Evolutionary conservation across 2,329 filamentous ascomycete species (phyloP).

Genomic region (Paradendryphiella salina): DNA sequence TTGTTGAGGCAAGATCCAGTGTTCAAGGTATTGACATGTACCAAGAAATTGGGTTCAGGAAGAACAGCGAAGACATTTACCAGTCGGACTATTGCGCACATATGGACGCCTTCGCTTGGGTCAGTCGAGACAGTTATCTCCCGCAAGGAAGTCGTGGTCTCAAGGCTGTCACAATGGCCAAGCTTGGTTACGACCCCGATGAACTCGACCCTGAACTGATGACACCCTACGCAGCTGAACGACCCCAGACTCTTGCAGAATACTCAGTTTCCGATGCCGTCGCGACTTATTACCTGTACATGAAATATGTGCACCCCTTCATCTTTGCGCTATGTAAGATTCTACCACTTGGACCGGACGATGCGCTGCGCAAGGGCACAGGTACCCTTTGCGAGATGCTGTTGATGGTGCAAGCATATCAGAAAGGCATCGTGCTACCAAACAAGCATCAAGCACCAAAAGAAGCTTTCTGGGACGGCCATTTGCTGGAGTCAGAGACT

Average conservation of each 20-base stretch:
- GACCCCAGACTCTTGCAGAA: conserved; percentile 91
- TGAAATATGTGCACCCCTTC: conserved; percentile 99
- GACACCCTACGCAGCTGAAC: conserved; percentile 84
- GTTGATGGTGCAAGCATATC: conserved; percentile 96
- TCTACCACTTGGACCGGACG: conserved; percentile 87
- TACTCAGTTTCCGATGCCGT: conserved; percentile 99
- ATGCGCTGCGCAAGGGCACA: conserved; percentile 91
- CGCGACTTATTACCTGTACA: conserved; percentile 98
- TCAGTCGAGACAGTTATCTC: conserved; percentile 96
- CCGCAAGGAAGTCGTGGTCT: conserved; percentile 95
- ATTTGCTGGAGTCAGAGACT: conserved; percentile 93
- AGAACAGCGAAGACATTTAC: conserved; percentile 94
- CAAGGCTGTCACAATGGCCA: conserved; percentile 96
- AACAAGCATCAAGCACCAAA: conserved; percentile 93
- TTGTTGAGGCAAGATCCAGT: conserved; percentile 90
- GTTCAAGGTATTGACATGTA: conserved; percentile 99
- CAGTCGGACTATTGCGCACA: conserved; percentile 95
- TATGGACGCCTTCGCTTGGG: conserved; percentile 99
- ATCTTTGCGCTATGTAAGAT: conserved; percentile 99
- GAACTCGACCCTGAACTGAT: conserved; percentile 97
- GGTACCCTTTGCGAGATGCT: conserved; percentile 99
- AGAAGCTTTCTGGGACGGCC: conserved; percentile 95
- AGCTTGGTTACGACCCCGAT: conserved; percentile 96
- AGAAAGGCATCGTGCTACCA: conserved; percentile 86
- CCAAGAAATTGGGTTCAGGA: conserved; percentile 94